Base-by-base conservation (phyloP, 768 basidiomycete genomes). In the Lactarius quietus region DNA sequence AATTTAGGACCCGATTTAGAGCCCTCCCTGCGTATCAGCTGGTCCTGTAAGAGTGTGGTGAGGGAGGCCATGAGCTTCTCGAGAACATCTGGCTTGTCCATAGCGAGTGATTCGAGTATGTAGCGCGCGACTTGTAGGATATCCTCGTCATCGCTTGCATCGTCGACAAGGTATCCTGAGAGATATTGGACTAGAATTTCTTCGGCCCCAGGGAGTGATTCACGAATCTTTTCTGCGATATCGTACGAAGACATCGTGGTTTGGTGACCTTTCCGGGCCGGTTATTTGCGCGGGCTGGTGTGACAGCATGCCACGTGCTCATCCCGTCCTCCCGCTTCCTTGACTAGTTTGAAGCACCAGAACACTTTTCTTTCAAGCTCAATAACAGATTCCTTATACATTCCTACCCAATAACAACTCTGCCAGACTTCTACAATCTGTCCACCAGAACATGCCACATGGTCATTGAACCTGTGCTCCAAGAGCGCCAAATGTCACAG, bases 91-190 rank as follows among this genome's bases (percentile, higher is more conserved):
- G 79, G 78, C 48, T 79, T 78, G 67, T 83, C 81, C n/a, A 84
- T 84, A 6, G 86, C 86, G 28, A 92, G 81, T n/a, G 91, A 93
- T 66, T 85, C 81, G 35, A 95, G 84, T 62, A 94, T 87, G 63
- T 84, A 80, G 39, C 85, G 83, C 28, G 90, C 84, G 45, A 94
- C 81, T 61, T 86, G 83, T n/a, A 95, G 82, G 33, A 93, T 86
- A 72, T 93, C 91, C 73, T 92, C 91, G 68, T 94, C 92, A 74
- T 93, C 90, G 45, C 89, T 88, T 14, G 91, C 90, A 74, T 95
- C 92, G 74, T 93, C 92, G 61, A 93, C 85, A 33, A 94, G 85
- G 72, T 92, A 92, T 45, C 92, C 92, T n/a, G 90, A 81, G 35
- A 95, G 83, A 73, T 94, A 95, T 65, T 93, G 88, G 5, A 93